Percentiles rank a stretch among this genome's conserved stretches.
These are phyloP conservation scores for Annulohypoxylon bovei DNA, from an alignment of 495 filamentous ascomycete species.

Conservation along the genomic window DNA sequence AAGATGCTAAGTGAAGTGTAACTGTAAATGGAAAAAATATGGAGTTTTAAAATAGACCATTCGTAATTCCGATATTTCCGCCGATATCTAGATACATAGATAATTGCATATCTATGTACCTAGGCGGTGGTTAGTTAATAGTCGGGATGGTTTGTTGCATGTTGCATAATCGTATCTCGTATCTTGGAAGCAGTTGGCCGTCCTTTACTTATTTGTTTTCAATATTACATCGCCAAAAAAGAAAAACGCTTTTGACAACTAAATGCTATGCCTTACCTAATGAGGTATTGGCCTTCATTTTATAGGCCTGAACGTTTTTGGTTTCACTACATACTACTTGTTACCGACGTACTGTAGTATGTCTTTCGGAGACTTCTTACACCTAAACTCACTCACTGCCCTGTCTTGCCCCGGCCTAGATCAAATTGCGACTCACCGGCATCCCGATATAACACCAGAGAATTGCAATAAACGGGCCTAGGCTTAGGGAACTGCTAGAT, in stretches of 20 bases:
- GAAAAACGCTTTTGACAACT: not conserved
- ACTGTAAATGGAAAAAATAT: too few relatives aligned
- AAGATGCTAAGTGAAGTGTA: not conserved
- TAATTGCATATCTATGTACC: not conserved
- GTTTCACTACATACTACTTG: constrained; percentile 27
- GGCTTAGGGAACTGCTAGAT: constrained; percentile 1
- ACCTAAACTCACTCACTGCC: not conserved
- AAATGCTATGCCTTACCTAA: not conserved
- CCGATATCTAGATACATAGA: not conserved
- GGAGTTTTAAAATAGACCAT: not conserved
- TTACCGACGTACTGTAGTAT: constrained; percentile 1
- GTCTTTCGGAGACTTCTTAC: constrained; percentile 24
- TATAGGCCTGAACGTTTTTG: constrained; percentile 23
- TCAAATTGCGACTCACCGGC: constrained; percentile 13
- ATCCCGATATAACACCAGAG: constrained; percentile 11
- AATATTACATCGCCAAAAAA: not conserved
- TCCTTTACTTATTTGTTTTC: not conserved
- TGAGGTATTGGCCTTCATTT: not conserved
- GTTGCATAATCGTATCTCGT: not conserved
- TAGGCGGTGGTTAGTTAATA: not conserved
- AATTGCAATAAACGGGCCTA: not conserved
- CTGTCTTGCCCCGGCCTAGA: constrained; percentile 6
- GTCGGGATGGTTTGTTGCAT: not conserved
- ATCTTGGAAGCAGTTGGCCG: not conserved
- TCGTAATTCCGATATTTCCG: constrained; percentile 3